These are phyloP conservation scores for Penicillium sp. DNA, from an alignment of 2,329 filamentous ascomycete species.

Conservation along the genomic window DNA sequence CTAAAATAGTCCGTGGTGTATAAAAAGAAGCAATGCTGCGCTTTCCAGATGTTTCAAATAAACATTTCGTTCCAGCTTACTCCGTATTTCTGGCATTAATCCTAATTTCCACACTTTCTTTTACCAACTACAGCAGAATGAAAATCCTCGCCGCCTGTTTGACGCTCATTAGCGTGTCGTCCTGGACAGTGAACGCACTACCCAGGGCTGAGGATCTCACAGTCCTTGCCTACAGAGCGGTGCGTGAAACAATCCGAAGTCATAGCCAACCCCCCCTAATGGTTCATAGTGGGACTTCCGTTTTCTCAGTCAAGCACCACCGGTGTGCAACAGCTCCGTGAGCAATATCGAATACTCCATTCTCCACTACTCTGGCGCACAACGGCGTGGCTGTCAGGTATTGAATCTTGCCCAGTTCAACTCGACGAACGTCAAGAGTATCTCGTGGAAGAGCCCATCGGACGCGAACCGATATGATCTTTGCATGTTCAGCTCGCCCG, in stretches of 20 bases:
- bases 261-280: background rate
- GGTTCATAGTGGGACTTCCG: slow-evolving; percentile 29
- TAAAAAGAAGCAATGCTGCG: slow-evolving; percentile 1
- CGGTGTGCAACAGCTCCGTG: slow-evolving; percentile 25
- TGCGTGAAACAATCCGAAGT: slow-evolving; percentile 3
- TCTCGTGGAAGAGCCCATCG: slow-evolving; percentile 28
- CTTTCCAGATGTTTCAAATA: background rate
- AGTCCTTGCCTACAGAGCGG: slow-evolving; percentile 19
- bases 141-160: background rate
- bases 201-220: slow-evolving; percentile 3
- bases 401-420: slow-evolving; percentile 12
- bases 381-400: slow-evolving; percentile 6
- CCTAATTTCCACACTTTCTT: background rate
- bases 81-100: background rate
- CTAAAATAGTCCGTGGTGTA: slow-evolving; percentile 2
- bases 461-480: slow-evolving; percentile 16
- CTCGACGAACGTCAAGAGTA: slow-evolving; percentile 17
- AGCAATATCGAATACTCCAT: slow-evolving; percentile 21
- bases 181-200: slow-evolving; percentile 1
- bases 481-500: slow-evolving; percentile 22
- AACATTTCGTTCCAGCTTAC: no score
- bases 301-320: slow-evolving; percentile 29
- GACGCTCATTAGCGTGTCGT: background rate
- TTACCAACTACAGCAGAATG: slow-evolving; percentile 1
- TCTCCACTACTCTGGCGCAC: slow-evolving; percentile 19